Evolutionary conservation across 257 asterid genomes (phyloP), one percentile per base, ranked within the genome.

Genomic region (Nicotiana paniculata): DNA sequence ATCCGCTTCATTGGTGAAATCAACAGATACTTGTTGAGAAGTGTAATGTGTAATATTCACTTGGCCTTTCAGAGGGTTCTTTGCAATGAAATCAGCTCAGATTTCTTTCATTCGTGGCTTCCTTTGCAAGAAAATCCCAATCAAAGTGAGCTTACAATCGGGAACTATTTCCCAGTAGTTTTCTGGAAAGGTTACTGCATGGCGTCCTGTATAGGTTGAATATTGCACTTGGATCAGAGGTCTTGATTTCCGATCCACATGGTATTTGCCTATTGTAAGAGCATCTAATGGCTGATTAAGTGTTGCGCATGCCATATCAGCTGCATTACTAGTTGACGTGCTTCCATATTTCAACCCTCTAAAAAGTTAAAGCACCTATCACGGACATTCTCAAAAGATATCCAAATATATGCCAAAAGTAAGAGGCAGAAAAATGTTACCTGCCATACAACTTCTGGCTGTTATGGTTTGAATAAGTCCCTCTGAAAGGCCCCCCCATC

Each of bases 311-410:
- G 84, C 84, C 92, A 88, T 88, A 68, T 90, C 90, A 82, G 82
- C 59, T 21, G 85, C 37, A 10, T 84, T 90, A 81, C 82, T 78
- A 72, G 80, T 81, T 88, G 83, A 80, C 91, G 87, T 89, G 86
- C 86, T 80, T 66, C 88, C 90, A 80, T 84, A 89, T 82, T 85
- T 90, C 91, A 83, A 85, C 87, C 88, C 91, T 68, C 97, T 96
- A 59, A 26, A 33, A 64, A 37, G 77, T 69, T 46, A 5, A 77
- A 57, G 58, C 11, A 43, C 43, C 77, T 10, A 21, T 13, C 58
- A 70, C 9, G 21, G 35, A 70, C 77, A 63, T 63, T 28, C 13
- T 12, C n/a, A 11, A 70, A 15, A 70, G 35, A 21, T 11, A 70
- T 21, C 13, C 58, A 70, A 70, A 43, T 11, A 6, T n/a, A 70